Conservation (phyloP, 108 stramenopile species). For the Skeletonema grethae region DNA sequence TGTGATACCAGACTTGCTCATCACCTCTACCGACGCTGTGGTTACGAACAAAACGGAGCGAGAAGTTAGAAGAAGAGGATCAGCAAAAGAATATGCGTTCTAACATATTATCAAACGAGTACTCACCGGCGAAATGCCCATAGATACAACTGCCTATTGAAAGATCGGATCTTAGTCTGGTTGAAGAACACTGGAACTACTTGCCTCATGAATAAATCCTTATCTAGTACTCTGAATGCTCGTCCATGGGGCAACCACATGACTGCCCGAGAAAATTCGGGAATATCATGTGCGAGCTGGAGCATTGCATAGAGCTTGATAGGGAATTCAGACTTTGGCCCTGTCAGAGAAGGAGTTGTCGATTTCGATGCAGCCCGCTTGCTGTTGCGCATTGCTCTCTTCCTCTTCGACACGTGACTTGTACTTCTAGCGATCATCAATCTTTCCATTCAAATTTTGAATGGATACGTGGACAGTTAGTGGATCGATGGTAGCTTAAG, state of each 20-base stretch:
- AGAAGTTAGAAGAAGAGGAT: background rate
- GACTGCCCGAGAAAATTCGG: background rate
- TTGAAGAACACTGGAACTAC: slow-evolving; percentile 59
- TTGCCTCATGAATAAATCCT: slow-evolving; percentile 53
- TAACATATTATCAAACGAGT: background rate
- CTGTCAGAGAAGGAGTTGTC: background rate
- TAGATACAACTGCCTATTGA: slow-evolving; percentile 9
- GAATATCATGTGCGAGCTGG: background rate
- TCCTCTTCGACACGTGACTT: too few species aligned
- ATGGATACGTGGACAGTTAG: too few species aligned
- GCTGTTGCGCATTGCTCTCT: too few species aligned
- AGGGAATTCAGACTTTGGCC: slow-evolving; percentile 3
- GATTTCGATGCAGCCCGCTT: background rate
- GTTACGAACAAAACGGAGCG: background rate
- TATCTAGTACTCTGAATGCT: slow-evolving; percentile 54
- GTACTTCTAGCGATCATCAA: too few species aligned
- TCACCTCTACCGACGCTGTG: background rate
- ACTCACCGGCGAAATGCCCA: slow-evolving; percentile 19
- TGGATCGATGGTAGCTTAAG: too few species aligned
- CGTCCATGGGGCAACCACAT: slow-evolving; percentile 66
- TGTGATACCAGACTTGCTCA: slow-evolving; percentile 15
- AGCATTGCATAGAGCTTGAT: slow-evolving; percentile 8
- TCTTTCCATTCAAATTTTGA: too few species aligned
- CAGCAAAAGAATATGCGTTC: background rate
- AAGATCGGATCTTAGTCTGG: slow-evolving; percentile 48